Evolutionary conservation across 208 protist genomes (phyloP).

Genomic region (Crithidia acanthocephali): DNA sequence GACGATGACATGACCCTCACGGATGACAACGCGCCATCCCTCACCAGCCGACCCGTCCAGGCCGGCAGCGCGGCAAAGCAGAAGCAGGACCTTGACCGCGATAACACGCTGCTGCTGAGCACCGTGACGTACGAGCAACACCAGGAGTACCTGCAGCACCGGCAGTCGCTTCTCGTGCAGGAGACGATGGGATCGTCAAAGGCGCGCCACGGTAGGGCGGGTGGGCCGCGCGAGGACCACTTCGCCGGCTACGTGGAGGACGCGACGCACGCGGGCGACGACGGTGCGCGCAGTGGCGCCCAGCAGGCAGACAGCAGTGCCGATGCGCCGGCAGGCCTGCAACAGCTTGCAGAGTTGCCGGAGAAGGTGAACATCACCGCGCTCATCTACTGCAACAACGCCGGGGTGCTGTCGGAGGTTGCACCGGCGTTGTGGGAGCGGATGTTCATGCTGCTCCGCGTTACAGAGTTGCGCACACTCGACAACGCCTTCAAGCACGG

Average conservation of each 20-base stretch:
- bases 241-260: neutral
- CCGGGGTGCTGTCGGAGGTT: conserved; percentile 33
- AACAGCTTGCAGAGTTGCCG: conserved; percentile 22
- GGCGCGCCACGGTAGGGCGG: neutral
- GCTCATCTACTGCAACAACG: conserved; percentile 54
- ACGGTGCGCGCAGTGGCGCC: neutral
- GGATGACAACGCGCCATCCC: conserved; percentile 18
- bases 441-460: conserved; percentile 62
- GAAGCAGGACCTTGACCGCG: conserved; percentile 35
- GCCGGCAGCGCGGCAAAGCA: conserved; percentile 6
- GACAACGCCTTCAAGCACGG: conserved; percentile 51
- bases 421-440: conserved; percentile 52
- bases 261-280: neutral
- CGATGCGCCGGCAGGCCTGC: neutral
- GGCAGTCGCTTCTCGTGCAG: conserved; percentile 35
- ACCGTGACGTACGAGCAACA: conserved; percentile 41
- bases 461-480: conserved; percentile 34
- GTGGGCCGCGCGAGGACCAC: neutral
- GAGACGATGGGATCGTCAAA: conserved; percentile 14
- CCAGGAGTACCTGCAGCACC: conserved; percentile 39
- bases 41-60: conserved; percentile 20
- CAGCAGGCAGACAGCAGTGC: neutral
- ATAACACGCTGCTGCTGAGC: conserved; percentile 46
- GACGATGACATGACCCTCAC: conserved; percentile 31
- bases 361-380: conserved; percentile 59